These are phyloP conservation scores for Meyerozyma sp. DNA, from an alignment of 1,139 yeast genomes.

Conservation along the genomic window DNA sequence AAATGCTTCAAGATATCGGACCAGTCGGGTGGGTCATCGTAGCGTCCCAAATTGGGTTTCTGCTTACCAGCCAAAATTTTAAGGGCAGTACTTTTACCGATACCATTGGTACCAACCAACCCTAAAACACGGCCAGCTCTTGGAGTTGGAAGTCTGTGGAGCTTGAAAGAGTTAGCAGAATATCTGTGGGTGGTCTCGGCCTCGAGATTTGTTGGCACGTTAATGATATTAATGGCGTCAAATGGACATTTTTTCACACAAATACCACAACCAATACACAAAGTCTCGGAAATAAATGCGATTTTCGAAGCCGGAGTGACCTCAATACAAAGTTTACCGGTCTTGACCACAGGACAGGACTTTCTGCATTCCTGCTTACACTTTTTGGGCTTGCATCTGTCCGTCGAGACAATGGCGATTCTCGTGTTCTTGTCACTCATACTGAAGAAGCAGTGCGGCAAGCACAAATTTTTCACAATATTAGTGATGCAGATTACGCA, in stretches of 20 bases:
- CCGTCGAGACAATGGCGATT: conserved; percentile 91
- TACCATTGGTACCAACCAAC: conserved; percentile 97
- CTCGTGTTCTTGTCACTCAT: conserved; percentile 67
- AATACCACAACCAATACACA: conserved; percentile 99
- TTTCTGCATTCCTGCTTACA: conserved; percentile 98
- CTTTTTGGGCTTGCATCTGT: conserved; percentile 95
- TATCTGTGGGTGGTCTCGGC: conserved; percentile 92
- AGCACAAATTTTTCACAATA: conserved; percentile 2
- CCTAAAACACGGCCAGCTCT: conserved; percentile 99
- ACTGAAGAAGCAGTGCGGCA: neutral
- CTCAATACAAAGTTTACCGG: conserved; percentile 96
- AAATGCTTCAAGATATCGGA: conserved; percentile 83
- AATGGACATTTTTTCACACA: conserved; percentile 98
- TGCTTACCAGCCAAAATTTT: conserved; percentile 98
- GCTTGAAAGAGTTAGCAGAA: conserved; percentile 94
- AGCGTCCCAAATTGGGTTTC: conserved; percentile 92
- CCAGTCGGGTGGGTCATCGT: conserved; percentile 97
- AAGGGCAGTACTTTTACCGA: conserved; percentile 96
- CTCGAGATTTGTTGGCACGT: conserved; percentile 92
- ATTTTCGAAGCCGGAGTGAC: conserved; percentile 87
- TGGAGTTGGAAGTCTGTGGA: conserved; percentile 96
- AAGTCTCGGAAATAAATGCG: conserved; percentile 90
- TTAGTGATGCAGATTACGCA: conserved; percentile 9
- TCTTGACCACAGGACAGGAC: conserved; percentile 94
- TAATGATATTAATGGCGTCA: conserved; percentile 92